Evolutionary conservation across 805 yeast species (phyloP).

Genomic region (Hanseniaspora occidentalis): DNA sequence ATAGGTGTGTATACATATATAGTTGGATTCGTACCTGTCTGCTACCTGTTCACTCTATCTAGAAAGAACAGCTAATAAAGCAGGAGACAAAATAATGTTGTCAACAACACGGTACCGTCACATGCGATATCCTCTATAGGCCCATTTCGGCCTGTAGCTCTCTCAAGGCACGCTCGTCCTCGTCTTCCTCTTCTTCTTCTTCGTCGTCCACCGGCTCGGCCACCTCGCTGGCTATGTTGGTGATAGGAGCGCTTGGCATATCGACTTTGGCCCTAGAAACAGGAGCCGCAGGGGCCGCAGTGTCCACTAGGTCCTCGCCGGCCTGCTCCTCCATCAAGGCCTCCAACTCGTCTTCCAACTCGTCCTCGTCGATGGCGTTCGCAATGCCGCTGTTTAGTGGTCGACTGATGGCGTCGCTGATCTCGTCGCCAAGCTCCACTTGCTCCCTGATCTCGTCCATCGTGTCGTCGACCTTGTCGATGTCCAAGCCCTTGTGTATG

Average conservation of each 20-base stretch:
- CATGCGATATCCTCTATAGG: slow-evolving; percentile 26
- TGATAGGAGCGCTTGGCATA: slow-evolving; percentile 6
- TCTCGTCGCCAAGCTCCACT: slow-evolving; percentile 88
- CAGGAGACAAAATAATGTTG: not conserved
- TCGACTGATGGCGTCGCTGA: slow-evolving; percentile 89
- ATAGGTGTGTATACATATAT: too few relatives aligned
- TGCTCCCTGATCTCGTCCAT: slow-evolving; percentile 98
- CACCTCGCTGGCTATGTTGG: slow-evolving; percentile 8
- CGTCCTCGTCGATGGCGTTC: slow-evolving; percentile 75
- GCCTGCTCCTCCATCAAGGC: slow-evolving; percentile 73
- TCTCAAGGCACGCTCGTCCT: slow-evolving; percentile 70
- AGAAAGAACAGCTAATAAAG: not conserved
- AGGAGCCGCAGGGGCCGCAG: slow-evolving; percentile 2
- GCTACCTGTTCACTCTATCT: too few relatives aligned
- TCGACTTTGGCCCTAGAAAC: slow-evolving; percentile 3
- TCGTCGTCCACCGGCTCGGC: slow-evolving; percentile 10
- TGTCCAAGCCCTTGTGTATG: slow-evolving; percentile 88
- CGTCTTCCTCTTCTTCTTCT: slow-evolving; percentile 49
- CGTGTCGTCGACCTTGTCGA: slow-evolving; percentile 92
- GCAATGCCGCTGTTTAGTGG: slow-evolving; percentile 56
- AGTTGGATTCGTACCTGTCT: too few relatives aligned
- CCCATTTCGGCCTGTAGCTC: slow-evolving; percentile 85
- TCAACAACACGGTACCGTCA: not conserved
- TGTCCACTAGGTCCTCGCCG: slow-evolving; percentile 41
- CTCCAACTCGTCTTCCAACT: slow-evolving; percentile 87